Base-by-base conservation (phyloP, 2,329 filamentous ascomycete species). In the Aspergillus pseudotamarii region DNA sequence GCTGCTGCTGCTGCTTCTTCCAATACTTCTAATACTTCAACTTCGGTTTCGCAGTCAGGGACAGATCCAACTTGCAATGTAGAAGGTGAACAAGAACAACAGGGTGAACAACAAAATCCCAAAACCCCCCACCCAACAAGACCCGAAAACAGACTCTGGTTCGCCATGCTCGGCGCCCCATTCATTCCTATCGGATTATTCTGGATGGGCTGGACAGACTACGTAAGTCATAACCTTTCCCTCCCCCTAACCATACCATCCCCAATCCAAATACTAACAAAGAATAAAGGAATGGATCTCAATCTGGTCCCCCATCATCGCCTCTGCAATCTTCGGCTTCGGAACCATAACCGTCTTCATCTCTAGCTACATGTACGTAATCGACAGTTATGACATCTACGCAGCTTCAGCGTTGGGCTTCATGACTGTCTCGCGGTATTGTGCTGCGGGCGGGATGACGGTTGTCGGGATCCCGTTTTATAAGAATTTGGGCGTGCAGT, bases 201-300 rank as follows among this genome's bases (percentile, higher is more conserved):
- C 69, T 88, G 85, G 85, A 85, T 88, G 75, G 86, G 80, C 0
- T 88, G 85, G 86, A 86, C 83, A 0, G 69, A 71, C 45, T 72
- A 66, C 41, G 69, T 72, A 66, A 43, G 65, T 61, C 10, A 28
- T 32, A 19, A 16, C 16, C 34, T n/a, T 5, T 5, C 14, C 10
- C 14, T 38, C 4, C 41, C 38, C 36, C 11, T 21, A 14, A 4
- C 30, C 10, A 32, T 11, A 9, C 1, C 11, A 3, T 26, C 12
- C 5, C 8, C 6, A 26, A 26, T 26, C 32, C 32, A 34, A 9
- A 38, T 6, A 38, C 19, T n/a, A 53, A 53, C 4, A 34, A 16
- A 53, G 10, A 34, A 32, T 12, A 45, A 9, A 34, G 45, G 3
- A 21, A 14, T 16, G 3, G 2, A 81, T 86, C 28, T 82, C 80